Evolutionary conservation across 441 rosid species (phyloP), one percentile per base, ranked within the genome.

Genomic region (Adansonia gregorii): DNA sequence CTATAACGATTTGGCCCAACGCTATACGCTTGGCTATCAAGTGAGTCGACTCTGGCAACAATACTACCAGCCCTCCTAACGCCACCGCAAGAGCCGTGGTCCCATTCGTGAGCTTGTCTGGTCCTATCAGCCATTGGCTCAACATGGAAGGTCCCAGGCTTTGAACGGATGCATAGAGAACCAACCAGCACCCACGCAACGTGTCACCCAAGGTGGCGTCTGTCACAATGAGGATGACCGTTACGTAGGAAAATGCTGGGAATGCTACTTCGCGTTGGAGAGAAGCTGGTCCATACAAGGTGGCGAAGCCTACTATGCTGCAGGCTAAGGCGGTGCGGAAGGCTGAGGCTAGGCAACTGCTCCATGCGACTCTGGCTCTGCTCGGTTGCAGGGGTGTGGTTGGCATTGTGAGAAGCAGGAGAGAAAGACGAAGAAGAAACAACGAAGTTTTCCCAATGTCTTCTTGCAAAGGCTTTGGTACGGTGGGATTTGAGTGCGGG

Each of bases 161-260:
- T 80, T 88, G 96, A 46, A 87, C 54, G n/a, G 98, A 91, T 41
- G 98, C 97, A 58, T 86, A 91, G 22, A 92, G 80, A 0, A 91
- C 89, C 52, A 92, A 81, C 98, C 97, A 95, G 81, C 95, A 92
- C 45, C 88, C 87, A 39, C 83, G 87, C 63, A 91, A 65, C 7
- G 92, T 76, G 82, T 93, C 98, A 0, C 98, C 98, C 10, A 93
- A 70, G 3, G 97, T 89, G 67, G 97, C 94, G 19, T 95, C 98
- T 2, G 91, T 86, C 61, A 80, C 78, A 19, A 91, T 76, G 11
- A 91, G 88, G 65, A 93, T 86, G 41, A 80, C 87, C 0, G 88
- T 79, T 31, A 91, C 94, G 71, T 91, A 93, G 41, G 97, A 86
- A 56, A 89, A 93, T 31, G 97, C 90, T 0, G 97, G 97, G 76